phyloP scores from a whole-genome alignment of 805 yeast species.

The Candida lessepsii region DNA sequence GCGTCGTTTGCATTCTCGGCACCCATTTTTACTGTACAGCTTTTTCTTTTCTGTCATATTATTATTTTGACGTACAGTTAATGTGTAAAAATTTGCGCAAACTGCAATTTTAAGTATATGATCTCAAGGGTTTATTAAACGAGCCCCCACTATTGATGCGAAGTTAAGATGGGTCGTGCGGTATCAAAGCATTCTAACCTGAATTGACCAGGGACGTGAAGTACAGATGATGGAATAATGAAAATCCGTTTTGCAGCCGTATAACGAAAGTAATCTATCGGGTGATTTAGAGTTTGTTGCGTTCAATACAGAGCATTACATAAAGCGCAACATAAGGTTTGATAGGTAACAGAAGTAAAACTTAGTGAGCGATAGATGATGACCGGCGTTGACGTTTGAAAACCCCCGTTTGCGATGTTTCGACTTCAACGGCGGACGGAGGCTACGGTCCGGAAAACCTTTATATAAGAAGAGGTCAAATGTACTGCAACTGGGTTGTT shows the following conservation, averaged over 20 bases:
- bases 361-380: not conserved
- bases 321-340: slow-evolving; percentile 4
- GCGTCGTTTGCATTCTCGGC: slow-evolving; percentile 43
- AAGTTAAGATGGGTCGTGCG: slow-evolving; percentile 1
- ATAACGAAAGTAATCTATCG: not conserved
- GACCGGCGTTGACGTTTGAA: no score
- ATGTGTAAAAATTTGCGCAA: no score
- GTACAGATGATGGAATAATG: slow-evolving; percentile 1
- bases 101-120: no score
- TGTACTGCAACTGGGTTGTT: no score
- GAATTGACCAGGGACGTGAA: not conserved
- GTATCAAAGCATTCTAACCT: not conserved
- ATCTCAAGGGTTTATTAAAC: not conserved
- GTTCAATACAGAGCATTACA: not conserved
- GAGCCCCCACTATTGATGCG: slow-evolving; percentile 6
- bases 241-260: not conserved
- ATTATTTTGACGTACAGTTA: no score
- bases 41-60: slow-evolving; percentile 13
- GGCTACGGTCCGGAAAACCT: no score
- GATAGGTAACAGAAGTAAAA: not conserved
- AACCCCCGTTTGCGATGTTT: no score
- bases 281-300: not conserved
- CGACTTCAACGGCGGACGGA: no score
- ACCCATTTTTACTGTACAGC: slow-evolving; percentile 37
- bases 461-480: no score